Conservation (phyloP, 306 rosid species). For the Fragaria vesca region DNA sequence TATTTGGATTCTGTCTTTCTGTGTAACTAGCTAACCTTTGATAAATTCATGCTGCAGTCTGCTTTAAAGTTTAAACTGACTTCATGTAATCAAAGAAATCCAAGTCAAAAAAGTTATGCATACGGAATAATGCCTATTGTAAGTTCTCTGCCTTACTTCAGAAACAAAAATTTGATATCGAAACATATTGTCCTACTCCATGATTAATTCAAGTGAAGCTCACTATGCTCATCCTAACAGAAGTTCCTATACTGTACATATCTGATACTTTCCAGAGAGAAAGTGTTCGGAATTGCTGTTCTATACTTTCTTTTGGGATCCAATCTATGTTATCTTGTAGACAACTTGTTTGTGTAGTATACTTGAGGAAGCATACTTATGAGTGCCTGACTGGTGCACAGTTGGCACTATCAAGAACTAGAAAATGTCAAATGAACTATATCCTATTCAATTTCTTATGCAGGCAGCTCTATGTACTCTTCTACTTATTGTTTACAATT, state of each 20-base stretch:
- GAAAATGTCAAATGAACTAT: conserved; percentile 21
- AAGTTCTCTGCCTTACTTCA: background rate
- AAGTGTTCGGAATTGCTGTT: background rate
- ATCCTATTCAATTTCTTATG: conserved; percentile 51
- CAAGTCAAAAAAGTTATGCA: background rate
- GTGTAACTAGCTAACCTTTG: too few relatives aligned
- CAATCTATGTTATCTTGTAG: background rate
- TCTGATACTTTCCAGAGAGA: too few relatives aligned
- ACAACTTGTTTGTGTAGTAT: background rate
- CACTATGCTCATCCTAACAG: background rate
- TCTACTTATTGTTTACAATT: conserved; percentile 89
- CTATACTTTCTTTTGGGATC: conserved; percentile 7
- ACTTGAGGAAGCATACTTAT: background rate
- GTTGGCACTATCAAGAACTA: background rate
- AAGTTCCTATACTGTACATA: background rate
- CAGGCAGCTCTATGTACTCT: conserved; percentile 91
- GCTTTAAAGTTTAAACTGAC: background rate
- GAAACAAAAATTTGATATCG: background rate
- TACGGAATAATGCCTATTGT: background rate
- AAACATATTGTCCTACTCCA: background rate
- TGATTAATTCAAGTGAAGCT: background rate
- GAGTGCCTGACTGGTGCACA: background rate
- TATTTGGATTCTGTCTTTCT: too few relatives aligned
- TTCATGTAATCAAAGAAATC: background rate
- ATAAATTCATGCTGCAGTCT: background rate